Evolutionary conservation across 2,329 filamentous ascomycete species (phyloP).

Genomic region (Fusarium equiseti): DNA sequence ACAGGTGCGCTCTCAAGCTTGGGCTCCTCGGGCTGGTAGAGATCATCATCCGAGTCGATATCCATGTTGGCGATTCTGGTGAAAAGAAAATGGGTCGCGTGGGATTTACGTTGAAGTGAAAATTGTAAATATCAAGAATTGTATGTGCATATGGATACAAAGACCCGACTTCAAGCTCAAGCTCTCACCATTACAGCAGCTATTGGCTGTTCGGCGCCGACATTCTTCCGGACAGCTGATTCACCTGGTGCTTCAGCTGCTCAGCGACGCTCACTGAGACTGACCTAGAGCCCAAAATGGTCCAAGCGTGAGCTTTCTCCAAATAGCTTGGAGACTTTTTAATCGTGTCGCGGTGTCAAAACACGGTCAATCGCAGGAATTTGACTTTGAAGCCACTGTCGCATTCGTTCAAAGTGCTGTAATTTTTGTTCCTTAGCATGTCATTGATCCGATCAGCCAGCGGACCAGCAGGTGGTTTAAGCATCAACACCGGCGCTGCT

Average conservation of each 20-base stretch:
- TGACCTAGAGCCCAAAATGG: slow-evolving; percentile 30
- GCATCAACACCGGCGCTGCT: slow-evolving; percentile 72
- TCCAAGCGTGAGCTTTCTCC: slow-evolving; percentile 39
- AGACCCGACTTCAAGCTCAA: slow-evolving; percentile 39
- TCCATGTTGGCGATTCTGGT: slow-evolving; percentile 63
- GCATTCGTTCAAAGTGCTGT: slow-evolving; percentile 31
- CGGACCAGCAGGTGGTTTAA: slow-evolving; percentile 70
- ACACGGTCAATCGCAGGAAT: slow-evolving; percentile 39
- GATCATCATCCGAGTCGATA: slow-evolving; percentile 76
- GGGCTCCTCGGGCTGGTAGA: slow-evolving; percentile 72
- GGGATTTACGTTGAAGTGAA: not conserved
- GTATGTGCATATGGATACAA: slow-evolving; percentile 7
- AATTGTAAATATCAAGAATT: not conserved
- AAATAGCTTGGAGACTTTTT: slow-evolving; percentile 34
- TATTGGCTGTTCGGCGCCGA: slow-evolving; percentile 39
- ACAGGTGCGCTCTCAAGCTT: slow-evolving; percentile 51
- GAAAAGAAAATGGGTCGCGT: not conserved
- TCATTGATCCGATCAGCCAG: slow-evolving; percentile 69
- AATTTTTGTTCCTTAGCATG: slow-evolving; percentile 52
- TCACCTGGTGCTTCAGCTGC: slow-evolving; percentile 4
- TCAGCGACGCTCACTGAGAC: slow-evolving; percentile 34
- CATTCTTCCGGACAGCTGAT: slow-evolving; percentile 46
- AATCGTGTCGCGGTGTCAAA: slow-evolving; percentile 36
- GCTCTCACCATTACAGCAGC: slow-evolving; percentile 28
- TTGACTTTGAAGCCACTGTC: slow-evolving; percentile 37